These are phyloP conservation scores for Xylariaceae sp. DNA, from an alignment of 2,329 filamentous ascomycete species.

Conservation along the genomic window DNA sequence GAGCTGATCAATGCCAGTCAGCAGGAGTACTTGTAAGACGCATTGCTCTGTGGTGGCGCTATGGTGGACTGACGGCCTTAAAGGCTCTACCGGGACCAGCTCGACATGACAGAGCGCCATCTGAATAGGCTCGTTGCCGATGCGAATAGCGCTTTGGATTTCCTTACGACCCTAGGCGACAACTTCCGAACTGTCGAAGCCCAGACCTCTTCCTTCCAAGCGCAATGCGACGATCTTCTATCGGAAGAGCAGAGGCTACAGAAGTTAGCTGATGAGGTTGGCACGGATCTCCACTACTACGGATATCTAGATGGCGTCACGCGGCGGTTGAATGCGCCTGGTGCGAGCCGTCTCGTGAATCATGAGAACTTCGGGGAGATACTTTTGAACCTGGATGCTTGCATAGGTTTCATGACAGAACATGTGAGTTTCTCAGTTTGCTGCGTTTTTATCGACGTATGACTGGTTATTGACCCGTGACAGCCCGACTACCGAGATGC, in stretches of 20 bases:
- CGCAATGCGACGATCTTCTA: conserved; percentile 83
- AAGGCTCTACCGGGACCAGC: conserved; percentile 74
- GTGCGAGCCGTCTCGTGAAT: conserved; percentile 78
- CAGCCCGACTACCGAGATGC: conserved; percentile 81
- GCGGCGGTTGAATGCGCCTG: conserved; percentile 83
- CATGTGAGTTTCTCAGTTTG: conserved; percentile 55
- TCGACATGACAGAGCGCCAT: conserved; percentile 74
- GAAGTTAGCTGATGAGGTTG: conserved; percentile 74
- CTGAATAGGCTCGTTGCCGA: conserved; percentile 73
- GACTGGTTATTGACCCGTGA: conserved; percentile 15
- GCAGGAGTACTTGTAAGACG: conserved; percentile 70
- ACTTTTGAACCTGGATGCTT: conserved; percentile 79
- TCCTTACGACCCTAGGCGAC: conserved; percentile 72
- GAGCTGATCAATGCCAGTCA: conserved; percentile 76
- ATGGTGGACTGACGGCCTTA: conserved; percentile 27
- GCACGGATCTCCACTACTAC: conserved; percentile 90
- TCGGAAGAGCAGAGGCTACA: conserved; percentile 75
- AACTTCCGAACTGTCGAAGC: conserved; percentile 84
- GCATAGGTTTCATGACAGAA: conserved; percentile 84
- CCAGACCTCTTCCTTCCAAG: conserved; percentile 89
- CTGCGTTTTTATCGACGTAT: too few species aligned
- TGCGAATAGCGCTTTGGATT: conserved; percentile 67
- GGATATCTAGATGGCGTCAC: conserved; percentile 89
- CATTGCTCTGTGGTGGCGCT: neutral
- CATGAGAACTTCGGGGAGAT: conserved; percentile 83